Evolutionary conservation across 1,284 basidiomycete genomes (phyloP).

Genomic region (Acaromyces ingoldii): DNA sequence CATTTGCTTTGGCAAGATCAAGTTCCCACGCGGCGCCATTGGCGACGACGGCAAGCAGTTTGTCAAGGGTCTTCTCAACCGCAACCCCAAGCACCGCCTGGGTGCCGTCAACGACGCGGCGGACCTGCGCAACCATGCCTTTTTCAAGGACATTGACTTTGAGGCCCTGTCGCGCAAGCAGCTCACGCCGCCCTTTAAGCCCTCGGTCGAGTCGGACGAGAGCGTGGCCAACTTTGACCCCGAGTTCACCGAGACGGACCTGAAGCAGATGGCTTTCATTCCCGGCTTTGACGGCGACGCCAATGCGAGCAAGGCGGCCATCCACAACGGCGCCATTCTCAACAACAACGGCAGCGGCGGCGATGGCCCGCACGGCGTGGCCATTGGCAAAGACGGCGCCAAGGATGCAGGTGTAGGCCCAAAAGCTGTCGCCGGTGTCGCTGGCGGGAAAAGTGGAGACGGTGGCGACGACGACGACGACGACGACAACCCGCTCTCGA

Average conservation of each 20-base stretch:
- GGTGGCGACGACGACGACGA: conserved; percentile 22
- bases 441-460: too few species aligned
- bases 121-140: conserved; percentile 92
- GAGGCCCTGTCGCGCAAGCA: conserved; percentile 71
- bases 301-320: background rate
- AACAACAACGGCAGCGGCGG: too few species aligned
- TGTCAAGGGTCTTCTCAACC: conserved; percentile 94
- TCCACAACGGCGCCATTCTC: background rate
- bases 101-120: conserved; percentile 84
- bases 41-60: conserved; percentile 98
- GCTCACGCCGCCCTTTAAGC: conserved; percentile 95
- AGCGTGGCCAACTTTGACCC: conserved; percentile 96
- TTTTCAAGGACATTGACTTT: conserved; percentile 73
- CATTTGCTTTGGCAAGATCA: conserved; percentile 93
- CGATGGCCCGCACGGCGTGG: too few species aligned
- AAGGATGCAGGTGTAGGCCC: background rate
- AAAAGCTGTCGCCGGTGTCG: too few species aligned
- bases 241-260: conserved; percentile 86
- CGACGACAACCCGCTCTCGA: conserved; percentile 31
- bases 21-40: conserved; percentile 95
- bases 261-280: conserved; percentile 53
- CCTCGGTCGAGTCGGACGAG: conserved; percentile 95
- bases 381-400: conserved; percentile 12
- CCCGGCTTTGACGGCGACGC: conserved; percentile 35
- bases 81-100: conserved; percentile 93